Evolutionary conservation across 2,329 filamentous ascomycete genomes (phyloP).

Genomic region (Raffaelea arxii): DNA sequence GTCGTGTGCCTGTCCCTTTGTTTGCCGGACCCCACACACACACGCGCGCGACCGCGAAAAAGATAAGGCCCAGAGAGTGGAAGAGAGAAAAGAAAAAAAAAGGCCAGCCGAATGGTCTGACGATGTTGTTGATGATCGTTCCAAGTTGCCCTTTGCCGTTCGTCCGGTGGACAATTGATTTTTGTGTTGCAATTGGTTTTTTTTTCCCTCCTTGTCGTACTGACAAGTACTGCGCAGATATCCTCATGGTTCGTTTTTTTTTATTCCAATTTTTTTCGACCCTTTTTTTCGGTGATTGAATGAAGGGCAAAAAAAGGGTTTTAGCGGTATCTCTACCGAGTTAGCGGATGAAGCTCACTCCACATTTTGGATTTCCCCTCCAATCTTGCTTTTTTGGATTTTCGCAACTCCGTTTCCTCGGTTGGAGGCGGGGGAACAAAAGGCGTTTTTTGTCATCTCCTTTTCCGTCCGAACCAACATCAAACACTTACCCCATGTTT

Average conservation of each 20-base stretch:
- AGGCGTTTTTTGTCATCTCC: no score
- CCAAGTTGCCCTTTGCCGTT: background rate
- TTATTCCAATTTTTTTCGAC: background rate
- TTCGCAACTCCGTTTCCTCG: no score
- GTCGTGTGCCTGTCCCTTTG: background rate
- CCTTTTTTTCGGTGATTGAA: no score
- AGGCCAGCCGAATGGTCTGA: background rate
- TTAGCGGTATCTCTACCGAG: no score
- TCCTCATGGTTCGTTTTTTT: constrained; percentile 13
- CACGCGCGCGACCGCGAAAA: no score
- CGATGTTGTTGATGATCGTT: background rate
- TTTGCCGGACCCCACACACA: background rate
- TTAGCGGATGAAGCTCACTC: no score
- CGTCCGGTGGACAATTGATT: constrained; percentile 1
- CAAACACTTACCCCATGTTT: no score
- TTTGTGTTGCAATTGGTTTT: background rate
- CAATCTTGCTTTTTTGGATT: no score
- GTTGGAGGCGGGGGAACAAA: no score
- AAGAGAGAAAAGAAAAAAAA: background rate
- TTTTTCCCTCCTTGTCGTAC: constrained; percentile 10
- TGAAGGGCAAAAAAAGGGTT: no score
- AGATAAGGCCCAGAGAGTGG: background rate
- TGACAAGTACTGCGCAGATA: constrained; percentile 17
- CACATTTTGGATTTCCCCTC: no score
- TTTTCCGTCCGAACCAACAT: no score